Conservation (phyloP, 495 filamentous ascomycete genomes). For the Pyrenula aspistea region DNA sequence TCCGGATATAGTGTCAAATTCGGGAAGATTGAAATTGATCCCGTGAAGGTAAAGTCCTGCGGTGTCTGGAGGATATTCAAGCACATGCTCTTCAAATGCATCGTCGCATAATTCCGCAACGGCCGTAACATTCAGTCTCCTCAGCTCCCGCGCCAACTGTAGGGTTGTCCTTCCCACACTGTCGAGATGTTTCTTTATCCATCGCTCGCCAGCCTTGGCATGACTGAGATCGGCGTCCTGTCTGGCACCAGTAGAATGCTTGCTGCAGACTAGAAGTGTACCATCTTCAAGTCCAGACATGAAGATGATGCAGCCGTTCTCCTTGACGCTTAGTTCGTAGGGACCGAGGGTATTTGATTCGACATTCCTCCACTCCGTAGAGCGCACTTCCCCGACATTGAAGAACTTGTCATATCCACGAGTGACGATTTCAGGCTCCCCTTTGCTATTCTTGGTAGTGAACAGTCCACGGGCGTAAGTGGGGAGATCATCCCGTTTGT, state of each 20-base stretch:
- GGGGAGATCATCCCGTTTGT: slow-evolving; percentile 72
- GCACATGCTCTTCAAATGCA: slow-evolving; percentile 89
- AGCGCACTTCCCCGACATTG: slow-evolving; percentile 68
- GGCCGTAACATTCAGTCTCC: slow-evolving; percentile 75
- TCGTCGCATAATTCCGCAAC: slow-evolving; percentile 97
- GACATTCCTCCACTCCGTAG: slow-evolving; percentile 75
- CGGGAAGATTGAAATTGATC: slow-evolving; percentile 84
- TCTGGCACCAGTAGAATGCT: slow-evolving; percentile 82
- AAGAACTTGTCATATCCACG: slow-evolving; percentile 99
- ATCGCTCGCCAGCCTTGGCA: slow-evolving; percentile 70
- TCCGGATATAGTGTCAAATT: slow-evolving; percentile 75
- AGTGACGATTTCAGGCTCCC: slow-evolving; percentile 61
- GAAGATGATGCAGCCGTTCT: slow-evolving; percentile 99
- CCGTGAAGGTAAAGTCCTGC: slow-evolving; percentile 92
- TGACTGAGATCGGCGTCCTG: slow-evolving; percentile 61
- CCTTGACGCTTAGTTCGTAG: slow-evolving; percentile 92
- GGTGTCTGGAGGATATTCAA: slow-evolving; percentile 73
- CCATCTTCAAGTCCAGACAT: slow-evolving; percentile 82
- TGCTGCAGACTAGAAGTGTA: slow-evolving; percentile 87
- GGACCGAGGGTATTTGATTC: slow-evolving; percentile 67
- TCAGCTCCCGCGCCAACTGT: slow-evolving; percentile 64
- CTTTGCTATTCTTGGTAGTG: slow-evolving; percentile 52
- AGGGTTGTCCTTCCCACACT: slow-evolving; percentile 60
- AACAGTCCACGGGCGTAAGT: slow-evolving; percentile 90
- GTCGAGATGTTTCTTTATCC: slow-evolving; percentile 70